Base-by-base conservation (phyloP, 371 early-diverging fungal species). In the Amoeboaphelidium protococcarum region DNA sequence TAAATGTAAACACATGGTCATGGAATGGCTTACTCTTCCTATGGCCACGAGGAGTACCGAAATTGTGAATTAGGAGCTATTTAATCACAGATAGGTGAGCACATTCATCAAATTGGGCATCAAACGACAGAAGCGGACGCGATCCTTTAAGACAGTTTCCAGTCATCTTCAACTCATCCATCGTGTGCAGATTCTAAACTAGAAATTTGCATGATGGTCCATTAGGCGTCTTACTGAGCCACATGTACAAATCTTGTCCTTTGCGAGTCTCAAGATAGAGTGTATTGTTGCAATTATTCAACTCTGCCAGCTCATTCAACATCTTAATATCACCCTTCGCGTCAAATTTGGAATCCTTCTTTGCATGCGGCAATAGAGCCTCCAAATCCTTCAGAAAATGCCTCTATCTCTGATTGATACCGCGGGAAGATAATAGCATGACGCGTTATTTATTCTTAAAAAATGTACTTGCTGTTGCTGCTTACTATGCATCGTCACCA, bases 81-180 rank as follows among this genome's bases (percentile, higher is more conserved):
- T 89, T 89, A 51, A 92, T 65, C 26, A 91, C 64, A 50, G 67
- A 59, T 62, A 74, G 72, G 57, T 90, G 83, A 22, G 74, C 85
- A 50, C 67, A 66, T 46, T 63, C 60, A 50, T 92, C 94, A 63
- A 95, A 92, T 51, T 60, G 72, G 54, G 74, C 64, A 58, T 91
- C 91, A 58, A 95, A 95, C 3, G 85, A 82, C 22, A 95, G 65
- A 40, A 95, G 71, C 19, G 85, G 89, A 45, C 96, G 78, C 21
- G 89, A 88, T 10, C 92, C 91, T 61, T 91, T 90, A 41, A 95
- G 64, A 61, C 86, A 87, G 67, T 95, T 95, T 53, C 96, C 96
- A 0, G 85, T 88, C 80, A 92, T 76, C 54, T 82, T 79, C 40
- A 95, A 70, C 60, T 95, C 96, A 54, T 90, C 87, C 88, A 92